phyloP scores from a whole-genome alignment of 148 eudicot species.

The Pouteria glomerata region DNA sequence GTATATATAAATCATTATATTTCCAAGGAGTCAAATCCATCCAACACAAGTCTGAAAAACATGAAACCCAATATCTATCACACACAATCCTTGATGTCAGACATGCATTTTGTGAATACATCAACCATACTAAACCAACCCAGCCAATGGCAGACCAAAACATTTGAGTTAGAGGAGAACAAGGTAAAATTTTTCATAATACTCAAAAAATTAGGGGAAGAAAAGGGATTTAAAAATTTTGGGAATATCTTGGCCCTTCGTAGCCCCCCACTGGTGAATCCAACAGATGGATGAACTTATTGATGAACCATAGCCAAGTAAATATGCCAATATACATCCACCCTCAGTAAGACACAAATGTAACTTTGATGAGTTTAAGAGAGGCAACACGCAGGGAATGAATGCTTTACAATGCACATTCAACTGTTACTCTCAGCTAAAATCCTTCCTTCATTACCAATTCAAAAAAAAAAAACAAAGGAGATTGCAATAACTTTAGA shows the following conservation, averaged over 20 bases:
- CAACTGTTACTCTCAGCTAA: not conserved
- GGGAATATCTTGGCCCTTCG: no score
- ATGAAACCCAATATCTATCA: not conserved
- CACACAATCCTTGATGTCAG: not conserved
- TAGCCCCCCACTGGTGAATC: no score
- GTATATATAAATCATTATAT: not conserved
- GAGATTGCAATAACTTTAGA: not conserved
- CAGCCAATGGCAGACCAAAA: not conserved
- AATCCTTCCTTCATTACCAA: not conserved
- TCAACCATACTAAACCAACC: not conserved
- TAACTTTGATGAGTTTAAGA: not conserved
- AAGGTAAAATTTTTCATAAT: no score
- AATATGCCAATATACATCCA: not conserved
- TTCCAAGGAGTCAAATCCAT: not conserved
- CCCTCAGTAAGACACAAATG: not conserved
- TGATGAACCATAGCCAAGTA: not conserved
- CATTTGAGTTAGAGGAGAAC: no score
- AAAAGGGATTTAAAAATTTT: no score
- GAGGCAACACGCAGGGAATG: not conserved
- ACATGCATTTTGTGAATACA: not conserved
- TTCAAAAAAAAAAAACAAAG: not conserved
- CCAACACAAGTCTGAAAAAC: not conserved
- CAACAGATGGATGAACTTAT: not conserved
- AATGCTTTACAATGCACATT: not conserved
- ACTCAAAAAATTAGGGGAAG: no score